These are phyloP conservation scores for Onygenales sp. DNA, from an alignment of 2,329 filamentous ascomycete genomes.

Conservation along the genomic window DNA sequence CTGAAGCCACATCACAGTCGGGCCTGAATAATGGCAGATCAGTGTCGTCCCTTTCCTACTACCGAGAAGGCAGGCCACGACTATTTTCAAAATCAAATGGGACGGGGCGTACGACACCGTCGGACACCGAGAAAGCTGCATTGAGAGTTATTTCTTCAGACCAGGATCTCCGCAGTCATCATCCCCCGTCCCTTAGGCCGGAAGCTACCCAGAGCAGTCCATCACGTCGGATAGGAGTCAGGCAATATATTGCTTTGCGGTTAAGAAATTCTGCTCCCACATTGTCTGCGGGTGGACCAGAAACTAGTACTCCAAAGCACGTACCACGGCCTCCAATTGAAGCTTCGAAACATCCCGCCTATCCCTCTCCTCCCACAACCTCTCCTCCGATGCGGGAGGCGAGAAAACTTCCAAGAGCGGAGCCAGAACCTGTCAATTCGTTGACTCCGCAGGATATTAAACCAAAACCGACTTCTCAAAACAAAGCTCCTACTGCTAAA, in stretches of 20 bases:
- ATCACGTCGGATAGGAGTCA: background rate
- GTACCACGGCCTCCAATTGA: background rate
- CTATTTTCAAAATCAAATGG: constrained; percentile 1
- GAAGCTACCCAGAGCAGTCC: background rate
- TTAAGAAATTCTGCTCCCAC: constrained; percentile 4
- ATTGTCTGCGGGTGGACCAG: background rate
- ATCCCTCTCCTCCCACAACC: background rate
- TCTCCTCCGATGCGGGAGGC: background rate
- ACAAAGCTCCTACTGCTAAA: background rate
- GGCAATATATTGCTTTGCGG: constrained; percentile 1
- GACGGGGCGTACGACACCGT: background rate
- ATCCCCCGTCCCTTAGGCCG: background rate
- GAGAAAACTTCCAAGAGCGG: background rate
- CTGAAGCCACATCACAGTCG: constrained; percentile 12
- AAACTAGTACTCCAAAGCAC: background rate
- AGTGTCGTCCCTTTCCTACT: background rate
- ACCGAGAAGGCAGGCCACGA: constrained; percentile 6
- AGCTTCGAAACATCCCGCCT: background rate
- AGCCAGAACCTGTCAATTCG: background rate
- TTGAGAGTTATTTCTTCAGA: constrained; percentile 12
- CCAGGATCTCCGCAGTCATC: constrained; percentile 14
- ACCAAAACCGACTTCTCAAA: background rate
- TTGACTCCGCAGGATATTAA: background rate
- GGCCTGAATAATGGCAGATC: background rate
- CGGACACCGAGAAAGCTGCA: background rate